phyloP scores from a whole-genome alignment of 2,329 filamentous ascomycete genomes.

The Cladophialophora psammophila region DNA sequence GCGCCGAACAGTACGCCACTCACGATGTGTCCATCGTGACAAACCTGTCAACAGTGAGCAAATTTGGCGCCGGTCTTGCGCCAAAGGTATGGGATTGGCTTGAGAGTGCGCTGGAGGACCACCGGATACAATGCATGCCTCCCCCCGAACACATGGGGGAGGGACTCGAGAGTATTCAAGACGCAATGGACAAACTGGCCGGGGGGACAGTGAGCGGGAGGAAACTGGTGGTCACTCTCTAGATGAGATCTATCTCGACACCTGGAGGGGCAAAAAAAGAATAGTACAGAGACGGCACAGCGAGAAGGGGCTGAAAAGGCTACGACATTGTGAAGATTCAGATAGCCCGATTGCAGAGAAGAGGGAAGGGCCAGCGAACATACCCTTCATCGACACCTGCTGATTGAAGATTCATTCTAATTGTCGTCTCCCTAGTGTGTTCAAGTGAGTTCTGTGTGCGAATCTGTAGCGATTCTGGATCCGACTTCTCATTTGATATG shows the following conservation, averaged over 20 bases:
- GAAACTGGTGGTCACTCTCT: conserved; percentile 13
- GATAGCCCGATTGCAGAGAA: too few species aligned
- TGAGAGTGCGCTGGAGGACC: conserved; percentile 5
- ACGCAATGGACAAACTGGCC: conserved; percentile 10
- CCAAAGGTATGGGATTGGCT: not conserved
- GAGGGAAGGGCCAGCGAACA: too few species aligned
- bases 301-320: too few species aligned
- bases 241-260: not conserved
- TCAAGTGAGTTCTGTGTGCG: too few species aligned
- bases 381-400: too few species aligned
- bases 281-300: not conserved
- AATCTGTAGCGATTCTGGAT: too few species aligned
- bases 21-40: conserved; percentile 9
- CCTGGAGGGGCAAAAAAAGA: too few species aligned
- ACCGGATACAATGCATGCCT: conserved; percentile 5
- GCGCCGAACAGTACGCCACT: conserved; percentile 3
- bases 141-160: conserved; percentile 5
- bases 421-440: too few species aligned
- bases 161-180: conserved; percentile 4
- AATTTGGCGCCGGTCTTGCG: not conserved
- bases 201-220: conserved; percentile 9
- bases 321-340: too few species aligned
- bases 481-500: too few species aligned
- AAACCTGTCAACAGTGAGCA: conserved; percentile 3
- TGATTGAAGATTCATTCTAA: too few species aligned